Evolutionary conservation across 257 asterid genomes (phyloP).

Genomic region (Cinchona pubescens): DNA sequence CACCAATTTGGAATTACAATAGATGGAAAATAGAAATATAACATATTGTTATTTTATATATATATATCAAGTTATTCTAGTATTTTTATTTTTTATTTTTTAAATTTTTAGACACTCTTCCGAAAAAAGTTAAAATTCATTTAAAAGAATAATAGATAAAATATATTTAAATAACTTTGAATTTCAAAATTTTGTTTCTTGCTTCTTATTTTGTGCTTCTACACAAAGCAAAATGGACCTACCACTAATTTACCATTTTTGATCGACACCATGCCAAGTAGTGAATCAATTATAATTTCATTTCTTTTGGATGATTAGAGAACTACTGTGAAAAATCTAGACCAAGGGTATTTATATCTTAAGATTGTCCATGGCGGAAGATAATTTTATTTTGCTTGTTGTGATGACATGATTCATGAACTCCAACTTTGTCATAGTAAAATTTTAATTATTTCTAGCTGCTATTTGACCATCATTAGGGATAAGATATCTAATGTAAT

Average conservation of each 20-base stretch:
- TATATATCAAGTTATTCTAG: no score
- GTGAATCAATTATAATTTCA: not conserved
- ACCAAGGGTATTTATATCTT: not conserved
- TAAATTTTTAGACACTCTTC: no score
- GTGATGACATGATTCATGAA: not conserved
- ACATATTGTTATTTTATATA: no score
- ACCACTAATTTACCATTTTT: slow-evolving; percentile 1
- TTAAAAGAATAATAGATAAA: no score
- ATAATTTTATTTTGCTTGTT: not conserved
- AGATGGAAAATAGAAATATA: no score
- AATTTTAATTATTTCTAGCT: no score
- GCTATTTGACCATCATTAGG: no score
- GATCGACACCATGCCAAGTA: not conserved
- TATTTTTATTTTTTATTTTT: no score
- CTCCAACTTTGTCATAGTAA: not conserved
- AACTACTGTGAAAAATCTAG: slow-evolving; percentile 2
- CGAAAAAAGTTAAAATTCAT: no score
- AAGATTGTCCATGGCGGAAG: no score
- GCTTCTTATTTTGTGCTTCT: slow-evolving; percentile 1
- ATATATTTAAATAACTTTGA: no score
- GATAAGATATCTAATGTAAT: no score
- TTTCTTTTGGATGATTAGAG: not conserved
- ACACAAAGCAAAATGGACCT: slow-evolving; percentile 9
- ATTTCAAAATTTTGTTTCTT: not conserved
- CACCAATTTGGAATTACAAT: not conserved